These are phyloP conservation scores for Russula sp. DNA, from an alignment of 768 basidiomycete species.

Conservation along the genomic window DNA sequence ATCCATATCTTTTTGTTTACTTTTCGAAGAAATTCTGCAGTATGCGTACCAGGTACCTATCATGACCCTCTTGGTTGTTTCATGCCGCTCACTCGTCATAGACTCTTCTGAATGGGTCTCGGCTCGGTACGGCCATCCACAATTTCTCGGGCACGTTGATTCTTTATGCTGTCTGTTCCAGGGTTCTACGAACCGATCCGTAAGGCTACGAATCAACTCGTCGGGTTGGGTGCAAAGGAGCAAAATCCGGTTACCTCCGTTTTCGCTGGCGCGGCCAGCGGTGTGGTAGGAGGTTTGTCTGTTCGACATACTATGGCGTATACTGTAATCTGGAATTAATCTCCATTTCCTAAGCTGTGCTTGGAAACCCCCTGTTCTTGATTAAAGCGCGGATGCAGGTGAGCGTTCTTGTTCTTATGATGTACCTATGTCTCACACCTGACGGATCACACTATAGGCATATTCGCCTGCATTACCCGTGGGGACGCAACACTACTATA, in stretches of 20 bases:
- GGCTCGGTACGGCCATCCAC: slow-evolving; percentile 50
- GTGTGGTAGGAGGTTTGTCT: slow-evolving; percentile 79
- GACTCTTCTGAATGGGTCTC: slow-evolving; percentile 89
- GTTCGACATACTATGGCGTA: background rate
- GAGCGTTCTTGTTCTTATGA: slow-evolving; percentile 7
- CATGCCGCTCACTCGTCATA: slow-evolving; percentile 28
- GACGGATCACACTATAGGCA: slow-evolving; percentile 41
- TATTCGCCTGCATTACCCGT: slow-evolving; percentile 94
- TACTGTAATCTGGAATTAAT: background rate
- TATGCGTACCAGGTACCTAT: slow-evolving; percentile 82
- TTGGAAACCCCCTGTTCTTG: slow-evolving; percentile 89
- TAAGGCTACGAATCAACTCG: slow-evolving; percentile 52
- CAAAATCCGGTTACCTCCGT: slow-evolving; percentile 73
- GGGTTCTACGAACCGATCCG: slow-evolving; percentile 97
- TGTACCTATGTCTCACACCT: background rate
- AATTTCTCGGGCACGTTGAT: slow-evolving; percentile 1
- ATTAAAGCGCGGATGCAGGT: slow-evolving; percentile 98
- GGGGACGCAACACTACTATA: slow-evolving; percentile 91
- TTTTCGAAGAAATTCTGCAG: slow-evolving; percentile 33
- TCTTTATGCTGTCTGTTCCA: slow-evolving; percentile 25
- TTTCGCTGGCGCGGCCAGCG: slow-evolving; percentile 81
- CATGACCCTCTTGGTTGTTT: background rate
- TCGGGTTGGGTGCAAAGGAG: slow-evolving; percentile 56
- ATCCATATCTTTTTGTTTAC: background rate
- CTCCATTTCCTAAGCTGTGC: slow-evolving; percentile 38